A percentile compares a stretch with the other conserved stretches of the same genome.
Conservation (phyloP, 306 rosid species). For the Geum urbanum region DNA sequence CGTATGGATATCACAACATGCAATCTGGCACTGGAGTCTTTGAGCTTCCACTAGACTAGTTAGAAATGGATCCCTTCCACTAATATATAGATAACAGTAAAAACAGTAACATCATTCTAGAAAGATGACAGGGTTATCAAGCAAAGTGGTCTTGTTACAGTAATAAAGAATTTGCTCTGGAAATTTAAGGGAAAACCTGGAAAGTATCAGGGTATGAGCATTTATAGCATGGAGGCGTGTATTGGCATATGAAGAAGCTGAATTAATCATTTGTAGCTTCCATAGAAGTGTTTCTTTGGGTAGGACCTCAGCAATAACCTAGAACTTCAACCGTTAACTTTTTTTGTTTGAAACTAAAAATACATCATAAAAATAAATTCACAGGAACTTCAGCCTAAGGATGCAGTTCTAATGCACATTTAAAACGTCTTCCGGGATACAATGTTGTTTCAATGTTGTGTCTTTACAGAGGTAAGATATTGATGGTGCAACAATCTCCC, state of each 20-base stretch:
- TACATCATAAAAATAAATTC: not conserved
- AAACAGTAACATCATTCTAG: constrained; percentile 23
- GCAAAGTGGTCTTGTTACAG: not conserved
- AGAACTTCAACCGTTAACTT: constrained; percentile 32
- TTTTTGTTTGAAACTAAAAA: not conserved
- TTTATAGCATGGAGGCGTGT: constrained; percentile 75
- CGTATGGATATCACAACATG: constrained; percentile 53
- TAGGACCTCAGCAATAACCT: constrained; percentile 74
- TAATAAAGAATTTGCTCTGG: not conserved
- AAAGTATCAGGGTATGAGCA: constrained; percentile 70
- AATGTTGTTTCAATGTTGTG: constrained; percentile 12
- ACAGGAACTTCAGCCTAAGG: not conserved
- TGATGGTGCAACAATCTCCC: constrained; percentile 46
- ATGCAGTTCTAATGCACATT: not conserved
- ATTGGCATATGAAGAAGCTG: constrained; percentile 63
- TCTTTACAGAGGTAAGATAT: constrained; percentile 63
- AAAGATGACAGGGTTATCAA: constrained; percentile 18
- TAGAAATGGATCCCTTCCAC: constrained; percentile 71
- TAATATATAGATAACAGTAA: constrained; percentile 32
- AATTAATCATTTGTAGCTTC: constrained; percentile 69
- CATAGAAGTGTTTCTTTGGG: constrained; percentile 76
- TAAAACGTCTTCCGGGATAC: not conserved
- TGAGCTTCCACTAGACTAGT: constrained; percentile 66
- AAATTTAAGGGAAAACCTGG: constrained; percentile 46
- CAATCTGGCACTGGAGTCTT: constrained; percentile 41